Conservation (phyloP, 768 basidiomycete species). For the Rickenella mellea region DNA sequence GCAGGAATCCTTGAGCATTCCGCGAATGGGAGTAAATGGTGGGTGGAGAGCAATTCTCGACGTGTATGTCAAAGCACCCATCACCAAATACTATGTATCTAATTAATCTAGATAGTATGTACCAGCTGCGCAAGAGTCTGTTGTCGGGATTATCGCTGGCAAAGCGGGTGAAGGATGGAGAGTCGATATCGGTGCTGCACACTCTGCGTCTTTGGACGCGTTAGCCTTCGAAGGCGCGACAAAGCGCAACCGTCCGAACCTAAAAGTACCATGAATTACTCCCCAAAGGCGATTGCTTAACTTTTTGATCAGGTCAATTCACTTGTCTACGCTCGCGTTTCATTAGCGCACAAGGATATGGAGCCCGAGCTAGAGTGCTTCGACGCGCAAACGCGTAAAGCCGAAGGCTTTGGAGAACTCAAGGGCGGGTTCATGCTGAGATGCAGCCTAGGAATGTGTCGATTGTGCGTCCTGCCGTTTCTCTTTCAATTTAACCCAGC, state of each 20-base stretch:
- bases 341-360: slow-evolving; percentile 93
- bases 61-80: slow-evolving; percentile 51
- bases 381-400: slow-evolving; percentile 84
- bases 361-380: slow-evolving; percentile 97
- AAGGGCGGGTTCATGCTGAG: slow-evolving; percentile 79
- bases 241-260: slow-evolving; percentile 86
- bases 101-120: slow-evolving; percentile 74
- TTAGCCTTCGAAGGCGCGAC: slow-evolving; percentile 95
- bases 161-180: slow-evolving; percentile 85
- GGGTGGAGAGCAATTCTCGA: slow-evolving; percentile 80
- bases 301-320: slow-evolving; percentile 61
- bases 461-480: slow-evolving; percentile 50
- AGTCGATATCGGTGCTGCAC: slow-evolving; percentile 88
- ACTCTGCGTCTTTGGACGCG: slow-evolving; percentile 75
- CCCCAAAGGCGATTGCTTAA: neutral
- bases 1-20: slow-evolving; percentile 65
- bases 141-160: slow-evolving; percentile 74
- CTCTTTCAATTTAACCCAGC: slow-evolving; percentile 1
- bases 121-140: slow-evolving; percentile 82
- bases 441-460: slow-evolving; percentile 78
- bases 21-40: slow-evolving; percentile 68
- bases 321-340: slow-evolving; percentile 85
- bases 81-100: slow-evolving; percentile 1
- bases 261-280: slow-evolving; percentile 50
- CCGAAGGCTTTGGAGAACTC: slow-evolving; percentile 89